Evolutionary conservation across 2,329 filamentous ascomycete genomes (phyloP), one percentile per base, ranked within the genome.

Genomic region (Leptographium galeiforme): DNA sequence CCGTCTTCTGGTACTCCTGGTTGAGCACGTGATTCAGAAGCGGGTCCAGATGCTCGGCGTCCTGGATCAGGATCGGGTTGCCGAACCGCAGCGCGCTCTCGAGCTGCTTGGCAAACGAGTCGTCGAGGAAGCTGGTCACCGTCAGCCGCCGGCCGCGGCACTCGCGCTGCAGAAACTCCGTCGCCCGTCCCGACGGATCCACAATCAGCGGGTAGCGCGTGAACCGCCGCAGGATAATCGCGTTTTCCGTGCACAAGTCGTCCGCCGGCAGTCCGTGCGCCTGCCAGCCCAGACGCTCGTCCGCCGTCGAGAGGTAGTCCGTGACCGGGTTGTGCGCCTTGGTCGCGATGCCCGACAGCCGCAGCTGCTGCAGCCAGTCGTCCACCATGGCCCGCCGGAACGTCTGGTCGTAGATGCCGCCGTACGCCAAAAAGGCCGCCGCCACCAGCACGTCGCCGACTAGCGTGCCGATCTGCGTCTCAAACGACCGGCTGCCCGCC

Each of bases 1-100:
- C 93, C 33, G 94, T 98, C 73, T 90, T 94, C 70, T 98, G 94
- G 68, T 98, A 98, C 66, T 98, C 93, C 68, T 98, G 98, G 73
- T 98, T 98, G 69, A 98, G 81, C 53, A 98, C 91, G 63, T 98
- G 93, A 64, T 97, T 98, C 62, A 98, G 82, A 56, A 98, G 90
- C 0, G 94, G 94, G 64, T 98, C 93, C 54, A 98, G 74, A 66
- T 98, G 87, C 70, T 98, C 94, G 1, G 93, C 94, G 67, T 98
- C 93, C 68, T 98, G 93, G 56, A 98, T 98, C 57, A 98, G 80
- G 60, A 98, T 98, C 1, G 93, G 91, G 65, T 98, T 98, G 64
- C 93, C 93, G 70, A 98, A 98, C 65, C 93, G 88, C 57, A 98
- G 76, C 18, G 93, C 93, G 64, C 90, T 97, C 71, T 98, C 93